These are phyloP conservation scores for Neurospora intermedia DNA, from an alignment of 495 filamentous ascomycete species.

Conservation along the genomic window DNA sequence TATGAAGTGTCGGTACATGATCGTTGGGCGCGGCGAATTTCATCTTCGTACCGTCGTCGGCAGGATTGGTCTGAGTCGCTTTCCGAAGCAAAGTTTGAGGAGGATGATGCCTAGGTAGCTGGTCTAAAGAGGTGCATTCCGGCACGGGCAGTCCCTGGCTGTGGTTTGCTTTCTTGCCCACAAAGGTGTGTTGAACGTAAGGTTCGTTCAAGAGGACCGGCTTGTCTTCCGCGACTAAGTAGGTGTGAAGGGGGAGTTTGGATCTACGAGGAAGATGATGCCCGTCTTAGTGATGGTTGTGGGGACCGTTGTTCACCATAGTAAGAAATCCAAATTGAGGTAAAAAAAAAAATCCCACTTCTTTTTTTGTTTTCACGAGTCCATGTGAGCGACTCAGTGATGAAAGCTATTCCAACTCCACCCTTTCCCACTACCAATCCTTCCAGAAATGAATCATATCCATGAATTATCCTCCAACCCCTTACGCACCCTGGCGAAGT, in stretches of 20 bases:
- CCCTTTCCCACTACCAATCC: too few species aligned
- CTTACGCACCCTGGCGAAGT: not conserved
- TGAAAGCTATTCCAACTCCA: not conserved
- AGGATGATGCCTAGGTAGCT: constrained; percentile 18
- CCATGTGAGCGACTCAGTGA: not conserved
- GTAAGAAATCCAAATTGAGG: too few species aligned
- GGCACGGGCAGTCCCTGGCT: not conserved
- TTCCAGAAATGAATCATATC: too few species aligned
- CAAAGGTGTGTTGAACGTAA: not conserved
- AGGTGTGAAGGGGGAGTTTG: not conserved
- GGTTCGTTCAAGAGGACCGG: not conserved
- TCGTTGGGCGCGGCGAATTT: not conserved
- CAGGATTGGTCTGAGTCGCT: constrained; percentile 8
- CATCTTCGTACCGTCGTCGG: not conserved
- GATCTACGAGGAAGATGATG: constrained; percentile 1
- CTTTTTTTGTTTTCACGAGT: too few species aligned
- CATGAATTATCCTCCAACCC: too few species aligned
- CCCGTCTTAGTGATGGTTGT: not conserved
- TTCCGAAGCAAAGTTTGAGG: constrained; percentile 31
- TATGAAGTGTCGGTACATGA: not conserved
- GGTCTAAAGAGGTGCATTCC: not conserved
- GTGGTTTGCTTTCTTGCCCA: not conserved
- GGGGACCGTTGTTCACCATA: not conserved
- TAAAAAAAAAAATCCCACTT: too few species aligned
- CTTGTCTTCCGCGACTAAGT: not conserved